A percentile compares a stretch with the other conserved stretches of the same genome.
Conservation (phyloP, 139 green algal species). For the Asterochloris erici region DNA sequence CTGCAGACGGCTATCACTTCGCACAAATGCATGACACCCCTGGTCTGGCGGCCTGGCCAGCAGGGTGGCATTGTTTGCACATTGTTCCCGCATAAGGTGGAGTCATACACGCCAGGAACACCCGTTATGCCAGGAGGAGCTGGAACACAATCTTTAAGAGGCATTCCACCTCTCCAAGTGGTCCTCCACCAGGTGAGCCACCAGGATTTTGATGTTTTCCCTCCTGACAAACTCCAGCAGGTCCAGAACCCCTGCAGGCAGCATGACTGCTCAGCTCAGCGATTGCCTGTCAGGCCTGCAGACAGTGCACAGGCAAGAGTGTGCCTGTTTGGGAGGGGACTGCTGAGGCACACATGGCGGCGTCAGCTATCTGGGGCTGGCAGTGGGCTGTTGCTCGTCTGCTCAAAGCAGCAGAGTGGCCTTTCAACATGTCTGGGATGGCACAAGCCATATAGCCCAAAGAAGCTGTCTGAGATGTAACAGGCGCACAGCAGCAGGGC, state of each 20-base stretch:
- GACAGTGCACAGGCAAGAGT: too few species aligned
- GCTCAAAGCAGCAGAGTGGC: too few species aligned
- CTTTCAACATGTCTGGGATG: too few species aligned
- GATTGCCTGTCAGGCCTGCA: too few species aligned
- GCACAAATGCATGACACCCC: neutral
- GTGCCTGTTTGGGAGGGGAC: too few species aligned
- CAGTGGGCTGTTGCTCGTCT: too few species aligned
- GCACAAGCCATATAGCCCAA: too few species aligned
- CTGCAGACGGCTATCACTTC: neutral
- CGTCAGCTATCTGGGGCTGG: too few species aligned
- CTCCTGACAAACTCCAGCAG: conserved; percentile 76
- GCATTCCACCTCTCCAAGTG: conserved; percentile 15
- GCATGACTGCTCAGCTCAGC: conserved; percentile 11
- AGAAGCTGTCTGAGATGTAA: too few species aligned
- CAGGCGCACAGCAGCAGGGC: too few species aligned
- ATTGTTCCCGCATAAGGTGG: neutral
- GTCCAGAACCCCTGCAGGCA: conserved; percentile 61
- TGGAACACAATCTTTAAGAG: neutral
- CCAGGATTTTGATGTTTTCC: conserved; percentile 77
- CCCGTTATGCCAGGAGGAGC: neutral
- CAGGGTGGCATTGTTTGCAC: neutral
- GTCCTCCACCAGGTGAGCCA: conserved; percentile 57
- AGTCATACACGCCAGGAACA: neutral
- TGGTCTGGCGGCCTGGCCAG: neutral
- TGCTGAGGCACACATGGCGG: too few species aligned